These are phyloP conservation scores for Rutstroemia sp. DNA, from an alignment of 2,329 filamentous ascomycete species.

Conservation along the genomic window DNA sequence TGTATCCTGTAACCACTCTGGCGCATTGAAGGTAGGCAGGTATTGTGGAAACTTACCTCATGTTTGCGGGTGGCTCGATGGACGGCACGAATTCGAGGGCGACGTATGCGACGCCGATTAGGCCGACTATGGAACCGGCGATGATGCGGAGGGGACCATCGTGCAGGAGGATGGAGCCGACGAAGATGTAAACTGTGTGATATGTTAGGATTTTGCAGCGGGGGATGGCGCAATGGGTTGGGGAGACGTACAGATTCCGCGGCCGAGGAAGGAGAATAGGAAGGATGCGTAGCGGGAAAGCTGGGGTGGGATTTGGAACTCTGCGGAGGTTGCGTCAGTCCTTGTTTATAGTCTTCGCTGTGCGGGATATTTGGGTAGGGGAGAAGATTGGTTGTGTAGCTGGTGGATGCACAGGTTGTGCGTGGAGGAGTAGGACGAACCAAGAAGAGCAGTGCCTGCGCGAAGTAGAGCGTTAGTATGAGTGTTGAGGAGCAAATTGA, in stretches of 20 bases:
- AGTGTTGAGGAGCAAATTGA: not conserved
- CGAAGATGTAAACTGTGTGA: constrained; percentile 82
- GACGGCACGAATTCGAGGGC: constrained; percentile 70
- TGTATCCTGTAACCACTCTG: too few species aligned
- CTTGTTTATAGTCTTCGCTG: not conserved
- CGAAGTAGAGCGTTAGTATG: constrained; percentile 17
- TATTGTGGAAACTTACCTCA: constrained; percentile 30
- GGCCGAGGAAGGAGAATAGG: constrained; percentile 94
- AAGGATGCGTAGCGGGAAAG: constrained; percentile 92
- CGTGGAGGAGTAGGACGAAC: constrained; percentile 28
- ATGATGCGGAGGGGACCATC: constrained; percentile 60
- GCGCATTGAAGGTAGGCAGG: not conserved
- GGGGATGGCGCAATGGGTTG: not conserved
- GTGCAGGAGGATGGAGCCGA: constrained; percentile 78
- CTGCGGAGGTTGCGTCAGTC: constrained; percentile 32
- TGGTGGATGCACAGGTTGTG: constrained; percentile 5
- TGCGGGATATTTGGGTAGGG: not conserved
- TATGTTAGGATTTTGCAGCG: constrained; percentile 12
- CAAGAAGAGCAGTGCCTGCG: constrained; percentile 60
- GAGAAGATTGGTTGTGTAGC: not conserved
- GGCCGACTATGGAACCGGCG: constrained; percentile 68
- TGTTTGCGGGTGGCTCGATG: constrained; percentile 58
- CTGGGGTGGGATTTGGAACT: constrained; percentile 93
- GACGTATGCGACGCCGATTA: constrained; percentile 72
- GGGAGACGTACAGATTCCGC: constrained; percentile 74